phyloP scores from a whole-genome alignment of 805 yeast species.

The Ogataea paradorogensis region DNA sequence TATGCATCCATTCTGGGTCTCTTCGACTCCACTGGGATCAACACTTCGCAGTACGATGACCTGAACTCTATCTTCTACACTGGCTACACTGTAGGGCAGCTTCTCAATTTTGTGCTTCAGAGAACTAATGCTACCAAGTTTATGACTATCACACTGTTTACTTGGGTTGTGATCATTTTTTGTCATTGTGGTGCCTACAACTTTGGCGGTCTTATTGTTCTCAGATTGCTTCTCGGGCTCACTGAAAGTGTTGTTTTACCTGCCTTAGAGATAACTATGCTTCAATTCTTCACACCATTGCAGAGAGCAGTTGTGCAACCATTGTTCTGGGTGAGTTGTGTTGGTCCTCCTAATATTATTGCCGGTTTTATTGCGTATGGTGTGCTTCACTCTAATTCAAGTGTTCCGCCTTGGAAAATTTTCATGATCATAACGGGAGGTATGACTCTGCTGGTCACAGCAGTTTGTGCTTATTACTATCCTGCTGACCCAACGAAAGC shows the following conservation, averaged over 20 bases:
- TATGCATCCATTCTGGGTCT: slow-evolving; percentile 43
- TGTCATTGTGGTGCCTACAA: slow-evolving; percentile 44
- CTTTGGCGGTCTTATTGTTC: slow-evolving; percentile 44
- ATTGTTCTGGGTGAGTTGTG: slow-evolving; percentile 48
- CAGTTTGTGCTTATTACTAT: slow-evolving; percentile 38
- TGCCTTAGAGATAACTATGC: slow-evolving; percentile 44
- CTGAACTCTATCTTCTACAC: slow-evolving; percentile 52
- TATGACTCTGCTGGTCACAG: slow-evolving; percentile 41
- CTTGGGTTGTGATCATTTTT: slow-evolving; percentile 48
- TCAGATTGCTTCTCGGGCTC: slow-evolving; percentile 52
- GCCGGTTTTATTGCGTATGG: slow-evolving; percentile 40
- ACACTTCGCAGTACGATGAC: slow-evolving; percentile 43
- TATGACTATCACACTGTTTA: slow-evolving; percentile 34
- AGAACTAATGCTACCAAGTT: slow-evolving; percentile 40
- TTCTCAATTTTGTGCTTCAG: slow-evolving; percentile 43
- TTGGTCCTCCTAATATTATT: slow-evolving; percentile 43
- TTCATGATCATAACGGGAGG: slow-evolving; percentile 57
- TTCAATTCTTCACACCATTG: slow-evolving; percentile 45
- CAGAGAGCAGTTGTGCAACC: slow-evolving; percentile 52
- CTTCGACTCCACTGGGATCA: slow-evolving; percentile 44
- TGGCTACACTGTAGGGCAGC: slow-evolving; percentile 48
- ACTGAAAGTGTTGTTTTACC: slow-evolving; percentile 46
- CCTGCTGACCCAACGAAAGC: slow-evolving; percentile 59
- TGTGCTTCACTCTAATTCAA: slow-evolving; percentile 23
- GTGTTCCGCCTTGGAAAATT: slow-evolving; percentile 47